Percentiles rank a stretch among this genome's conserved stretches.
These are phyloP conservation scores for Laguncularia racemosa DNA, from an alignment of 345 rosid genomes.

Conservation along the genomic window DNA sequence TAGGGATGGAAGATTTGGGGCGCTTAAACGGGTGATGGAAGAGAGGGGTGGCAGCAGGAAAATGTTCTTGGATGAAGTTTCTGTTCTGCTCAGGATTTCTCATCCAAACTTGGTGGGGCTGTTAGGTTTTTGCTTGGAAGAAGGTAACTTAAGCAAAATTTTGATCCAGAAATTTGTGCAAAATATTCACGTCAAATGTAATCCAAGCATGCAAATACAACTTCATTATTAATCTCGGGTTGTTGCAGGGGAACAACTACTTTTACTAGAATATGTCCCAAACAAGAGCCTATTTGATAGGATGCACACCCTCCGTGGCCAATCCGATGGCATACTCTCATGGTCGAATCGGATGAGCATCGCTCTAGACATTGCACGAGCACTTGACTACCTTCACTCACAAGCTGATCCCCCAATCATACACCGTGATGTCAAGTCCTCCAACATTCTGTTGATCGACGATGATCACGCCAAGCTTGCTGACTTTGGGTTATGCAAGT, in stretches of 20 bases:
- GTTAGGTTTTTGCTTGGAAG: conserved; percentile 42
- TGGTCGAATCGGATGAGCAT: conserved; percentile 37
- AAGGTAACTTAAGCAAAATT: conserved; percentile 19
- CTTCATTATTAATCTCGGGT: no score
- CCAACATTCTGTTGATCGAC: conserved; percentile 32
- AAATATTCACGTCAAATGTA: background rate
- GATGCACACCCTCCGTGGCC: conserved; percentile 33
- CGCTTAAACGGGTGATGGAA: conserved; percentile 43
- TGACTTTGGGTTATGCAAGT: conserved; percentile 40
- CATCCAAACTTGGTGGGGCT: conserved; percentile 45
- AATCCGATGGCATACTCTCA: conserved; percentile 18
- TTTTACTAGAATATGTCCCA: conserved; percentile 28
- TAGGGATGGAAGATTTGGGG: conserved; percentile 35
- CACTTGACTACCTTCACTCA: conserved; percentile 36
- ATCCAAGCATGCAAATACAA: no score
- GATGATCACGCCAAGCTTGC: conserved; percentile 31
- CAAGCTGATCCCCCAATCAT: conserved; percentile 35
- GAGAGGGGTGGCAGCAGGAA: conserved; percentile 41
- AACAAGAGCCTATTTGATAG: conserved; percentile 39
- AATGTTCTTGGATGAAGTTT: conserved; percentile 46
- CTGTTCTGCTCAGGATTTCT: conserved; percentile 37
- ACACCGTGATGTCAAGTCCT: conserved; percentile 60
- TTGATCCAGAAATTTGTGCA: background rate
- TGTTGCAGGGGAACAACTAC: conserved; percentile 35
- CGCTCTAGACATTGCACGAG: conserved; percentile 37